A percentile compares a stretch with the other conserved stretches of the same genome.
These are phyloP conservation scores for Heterobasidion irregulare DNA, from an alignment of 1,284 basidiomycete genomes.

Conservation along the genomic window DNA sequence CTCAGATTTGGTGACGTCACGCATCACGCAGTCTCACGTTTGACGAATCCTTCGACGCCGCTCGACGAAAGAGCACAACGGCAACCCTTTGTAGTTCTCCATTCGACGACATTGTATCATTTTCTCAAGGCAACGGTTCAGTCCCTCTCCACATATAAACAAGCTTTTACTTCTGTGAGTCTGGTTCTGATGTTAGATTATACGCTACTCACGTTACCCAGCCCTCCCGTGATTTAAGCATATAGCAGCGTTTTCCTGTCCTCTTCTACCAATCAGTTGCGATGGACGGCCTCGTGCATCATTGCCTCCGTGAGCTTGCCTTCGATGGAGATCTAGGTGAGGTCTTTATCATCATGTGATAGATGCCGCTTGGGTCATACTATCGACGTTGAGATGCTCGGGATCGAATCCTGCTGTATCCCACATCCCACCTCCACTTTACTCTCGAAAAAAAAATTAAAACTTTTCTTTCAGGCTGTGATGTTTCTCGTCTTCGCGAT, in stretches of 20 bases:
- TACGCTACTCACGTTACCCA: no score
- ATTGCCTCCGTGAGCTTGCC: conserved; percentile 69
- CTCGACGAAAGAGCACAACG: no score
- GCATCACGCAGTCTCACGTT: background rate
- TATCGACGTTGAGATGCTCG: background rate
- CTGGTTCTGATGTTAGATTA: conserved; percentile 9
- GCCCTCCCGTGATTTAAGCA: no score
- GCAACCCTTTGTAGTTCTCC: no score
- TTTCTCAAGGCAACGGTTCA: no score
- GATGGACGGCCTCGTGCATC: conserved; percentile 72
- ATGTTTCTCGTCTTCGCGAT: conserved; percentile 56
- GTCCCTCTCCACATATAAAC: no score
- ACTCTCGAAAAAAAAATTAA: background rate
- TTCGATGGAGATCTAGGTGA: conserved; percentile 79
- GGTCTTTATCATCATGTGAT: conserved; percentile 50
- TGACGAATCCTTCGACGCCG: background rate
- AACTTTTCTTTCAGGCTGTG: conserved; percentile 43
- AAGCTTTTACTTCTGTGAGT: background rate
- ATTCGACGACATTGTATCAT: no score
- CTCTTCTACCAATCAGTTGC: background rate
- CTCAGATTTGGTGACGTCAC: background rate
- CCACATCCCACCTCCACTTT: background rate
- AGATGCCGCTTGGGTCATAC: conserved; percentile 33
- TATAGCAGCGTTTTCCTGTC: background rate
- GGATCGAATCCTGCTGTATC: conserved; percentile 24